Percentiles rank a stretch among this genome's conserved stretches.
phyloP scores from a whole-genome alignment of 2,329 filamentous ascomycete species.

The Botryotinia globosa region DNA sequence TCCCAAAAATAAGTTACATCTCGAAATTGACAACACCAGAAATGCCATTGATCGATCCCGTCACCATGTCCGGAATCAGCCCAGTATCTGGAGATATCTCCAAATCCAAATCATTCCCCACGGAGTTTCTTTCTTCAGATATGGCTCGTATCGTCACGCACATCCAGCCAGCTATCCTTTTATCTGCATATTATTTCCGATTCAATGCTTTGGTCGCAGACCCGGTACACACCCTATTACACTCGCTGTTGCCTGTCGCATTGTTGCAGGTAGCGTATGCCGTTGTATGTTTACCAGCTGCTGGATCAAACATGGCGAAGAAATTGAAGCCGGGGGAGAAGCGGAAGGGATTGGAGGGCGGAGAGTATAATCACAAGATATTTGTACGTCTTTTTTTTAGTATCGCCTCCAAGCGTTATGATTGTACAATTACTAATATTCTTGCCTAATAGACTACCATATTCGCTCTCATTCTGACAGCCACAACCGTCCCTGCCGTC shows the following conservation, averaged over 20 bases:
- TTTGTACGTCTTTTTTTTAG: constrained; percentile 24
- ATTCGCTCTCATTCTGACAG: constrained; percentile 59
- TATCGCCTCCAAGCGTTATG: background rate
- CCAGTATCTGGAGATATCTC: constrained; percentile 12
- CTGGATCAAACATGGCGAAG: constrained; percentile 47
- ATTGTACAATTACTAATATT: background rate
- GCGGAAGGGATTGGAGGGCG: constrained; percentile 46
- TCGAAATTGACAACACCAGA: constrained; percentile 4
- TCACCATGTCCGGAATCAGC: constrained; percentile 35
- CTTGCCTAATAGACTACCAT: constrained; percentile 44
- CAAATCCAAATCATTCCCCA: constrained; percentile 30
- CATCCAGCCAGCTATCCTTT: constrained; percentile 65
- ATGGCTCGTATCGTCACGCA: constrained; percentile 57
- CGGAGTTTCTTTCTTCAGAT: constrained; percentile 36
- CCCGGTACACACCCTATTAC: constrained; percentile 62
- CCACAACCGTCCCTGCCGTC: constrained; percentile 51
- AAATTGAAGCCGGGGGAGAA: constrained; percentile 54
- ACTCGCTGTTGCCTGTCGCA: constrained; percentile 59
- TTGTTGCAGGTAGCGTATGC: constrained; percentile 63
- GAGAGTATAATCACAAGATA: constrained; percentile 17
- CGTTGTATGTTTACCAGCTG: constrained; percentile 61
- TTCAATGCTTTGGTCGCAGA: constrained; percentile 68
- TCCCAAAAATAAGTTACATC: background rate
- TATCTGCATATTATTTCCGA: constrained; percentile 59
- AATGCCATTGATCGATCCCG: constrained; percentile 37